phyloP scores from a whole-genome alignment of 192 early-diverging fungal species.

The Diversispora eburnea region DNA sequence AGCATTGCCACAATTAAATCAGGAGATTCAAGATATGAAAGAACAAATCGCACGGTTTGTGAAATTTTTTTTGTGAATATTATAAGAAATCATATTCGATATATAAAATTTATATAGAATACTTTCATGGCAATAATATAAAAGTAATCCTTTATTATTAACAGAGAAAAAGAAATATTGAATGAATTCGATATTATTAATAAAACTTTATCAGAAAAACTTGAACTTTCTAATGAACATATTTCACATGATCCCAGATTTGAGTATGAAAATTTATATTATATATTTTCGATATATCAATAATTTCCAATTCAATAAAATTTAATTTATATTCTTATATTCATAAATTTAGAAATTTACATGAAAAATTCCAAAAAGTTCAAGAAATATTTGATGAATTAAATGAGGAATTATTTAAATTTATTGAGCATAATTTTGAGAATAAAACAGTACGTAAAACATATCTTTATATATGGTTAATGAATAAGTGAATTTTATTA shows the following conservation, averaged over 20 bases:
- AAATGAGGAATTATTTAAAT: not conserved
- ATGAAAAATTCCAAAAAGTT: not conserved
- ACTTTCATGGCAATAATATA: not conserved
- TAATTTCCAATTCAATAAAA: not conserved
- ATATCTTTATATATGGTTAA: not conserved
- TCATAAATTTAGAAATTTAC: not conserved
- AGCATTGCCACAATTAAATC: not conserved
- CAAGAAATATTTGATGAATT: not conserved
- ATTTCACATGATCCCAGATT: not conserved
- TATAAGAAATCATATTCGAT: not conserved
- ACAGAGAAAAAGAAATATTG: not conserved
- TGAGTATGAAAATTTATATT: not conserved
- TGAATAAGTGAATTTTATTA: not conserved
- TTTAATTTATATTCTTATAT: no score
- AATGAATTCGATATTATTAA: slow-evolving; percentile 3
- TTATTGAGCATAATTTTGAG: not conserved
- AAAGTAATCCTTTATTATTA: not conserved
- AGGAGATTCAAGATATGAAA: not conserved
- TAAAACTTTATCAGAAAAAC: not conserved
- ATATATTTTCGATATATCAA: not conserved
- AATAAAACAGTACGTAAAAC: not conserved
- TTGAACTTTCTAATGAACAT: not conserved
- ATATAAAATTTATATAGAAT: not conserved
- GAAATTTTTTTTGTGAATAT: not conserved
- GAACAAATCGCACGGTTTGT: not conserved